A percentile compares a stretch with the other conserved stretches of the same genome.
Conservation (phyloP, 2,329 filamentous ascomycete genomes). For the Beauveria rudraprayagi region DNA sequence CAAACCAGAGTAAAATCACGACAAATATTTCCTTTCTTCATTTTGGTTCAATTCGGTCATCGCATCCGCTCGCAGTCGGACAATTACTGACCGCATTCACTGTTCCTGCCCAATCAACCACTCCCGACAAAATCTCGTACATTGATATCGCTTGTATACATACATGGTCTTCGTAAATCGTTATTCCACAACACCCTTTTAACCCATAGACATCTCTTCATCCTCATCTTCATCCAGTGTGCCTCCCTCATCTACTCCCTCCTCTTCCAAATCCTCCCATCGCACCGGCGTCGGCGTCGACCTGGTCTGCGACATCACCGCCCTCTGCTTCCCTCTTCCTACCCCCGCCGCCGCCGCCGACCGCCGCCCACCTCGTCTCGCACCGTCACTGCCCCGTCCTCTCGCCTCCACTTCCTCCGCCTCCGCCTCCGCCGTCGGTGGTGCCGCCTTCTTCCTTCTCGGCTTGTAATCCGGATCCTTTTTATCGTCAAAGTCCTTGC, state of each 20-base stretch:
- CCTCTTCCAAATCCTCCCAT: slow-evolving; percentile 12
- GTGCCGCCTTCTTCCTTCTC: slow-evolving; percentile 5
- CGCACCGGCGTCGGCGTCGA: slow-evolving; percentile 11
- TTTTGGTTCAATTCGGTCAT: not conserved
- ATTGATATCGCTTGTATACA: not conserved
- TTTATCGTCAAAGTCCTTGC: slow-evolving; percentile 34
- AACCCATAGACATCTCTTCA: slow-evolving; percentile 19
- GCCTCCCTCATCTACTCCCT: slow-evolving; percentile 17
- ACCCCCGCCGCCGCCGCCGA: not conserved
- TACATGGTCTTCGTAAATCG: not conserved
- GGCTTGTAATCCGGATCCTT: slow-evolving; percentile 30
- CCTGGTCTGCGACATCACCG: not conserved
- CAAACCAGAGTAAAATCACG: not conserved
- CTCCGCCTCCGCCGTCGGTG: slow-evolving; percentile 2
- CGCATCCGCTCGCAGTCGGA: not conserved
- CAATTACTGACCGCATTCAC: not conserved
- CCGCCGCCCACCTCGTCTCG: slow-evolving; percentile 8
- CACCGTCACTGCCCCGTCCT: not conserved
- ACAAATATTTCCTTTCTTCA: too few relatives aligned
- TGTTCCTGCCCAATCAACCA: not conserved
- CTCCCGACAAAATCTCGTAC: not conserved
- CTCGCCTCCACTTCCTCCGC: not conserved
- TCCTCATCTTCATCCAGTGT: slow-evolving; percentile 6
- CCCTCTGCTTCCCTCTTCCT: not conserved
- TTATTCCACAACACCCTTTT: slow-evolving; percentile 12